These are phyloP conservation scores for Porcisia deanei DNA, from an alignment of 208 protist species.

Conservation along the genomic window DNA sequence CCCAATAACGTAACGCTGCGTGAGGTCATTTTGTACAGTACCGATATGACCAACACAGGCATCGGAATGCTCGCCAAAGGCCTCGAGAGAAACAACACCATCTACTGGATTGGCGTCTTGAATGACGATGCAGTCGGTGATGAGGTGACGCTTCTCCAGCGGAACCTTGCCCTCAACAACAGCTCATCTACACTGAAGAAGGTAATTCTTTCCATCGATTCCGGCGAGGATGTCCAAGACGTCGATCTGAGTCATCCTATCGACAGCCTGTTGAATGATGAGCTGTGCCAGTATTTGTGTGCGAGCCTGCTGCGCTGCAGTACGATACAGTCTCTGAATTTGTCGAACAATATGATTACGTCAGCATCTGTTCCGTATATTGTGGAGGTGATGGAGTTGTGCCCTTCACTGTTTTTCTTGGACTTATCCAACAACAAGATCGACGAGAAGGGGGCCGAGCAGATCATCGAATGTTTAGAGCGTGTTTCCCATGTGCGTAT, in stretches of 20 bases:
- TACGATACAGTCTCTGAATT: slow-evolving; percentile 45
- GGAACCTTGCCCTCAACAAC: slow-evolving; percentile 69
- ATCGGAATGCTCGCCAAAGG: slow-evolving; percentile 50
- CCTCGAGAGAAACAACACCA: slow-evolving; percentile 57
- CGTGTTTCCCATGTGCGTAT: slow-evolving; percentile 43
- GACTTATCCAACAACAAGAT: slow-evolving; percentile 80
- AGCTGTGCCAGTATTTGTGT: slow-evolving; percentile 61
- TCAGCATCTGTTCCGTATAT: slow-evolving; percentile 54
- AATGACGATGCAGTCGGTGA: slow-evolving; percentile 19
- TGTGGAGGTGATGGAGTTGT: slow-evolving; percentile 57
- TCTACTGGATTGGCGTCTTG: slow-evolving; percentile 41
- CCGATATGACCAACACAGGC: slow-evolving; percentile 60
- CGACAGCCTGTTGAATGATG: slow-evolving; percentile 52
- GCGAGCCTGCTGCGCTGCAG: slow-evolving; percentile 45
- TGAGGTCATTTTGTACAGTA: slow-evolving; percentile 48
- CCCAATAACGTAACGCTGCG: slow-evolving; percentile 54
- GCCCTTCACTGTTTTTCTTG: slow-evolving; percentile 43
- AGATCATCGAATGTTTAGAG: slow-evolving; percentile 46
- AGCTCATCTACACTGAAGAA: slow-evolving; percentile 64
- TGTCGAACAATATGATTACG: slow-evolving; percentile 77
- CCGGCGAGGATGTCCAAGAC: slow-evolving; percentile 43
- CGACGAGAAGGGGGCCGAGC: slow-evolving; percentile 54
- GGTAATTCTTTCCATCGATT: slow-evolving; percentile 51
- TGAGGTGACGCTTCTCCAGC: slow-evolving; percentile 33
- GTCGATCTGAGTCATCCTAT: slow-evolving; percentile 53